Percentiles rank a stretch among this genome's conserved stretches.
Evolutionary conservation across 768 basidiomycete genomes (phyloP).

Genomic region (Gyrodon lividus): DNA sequence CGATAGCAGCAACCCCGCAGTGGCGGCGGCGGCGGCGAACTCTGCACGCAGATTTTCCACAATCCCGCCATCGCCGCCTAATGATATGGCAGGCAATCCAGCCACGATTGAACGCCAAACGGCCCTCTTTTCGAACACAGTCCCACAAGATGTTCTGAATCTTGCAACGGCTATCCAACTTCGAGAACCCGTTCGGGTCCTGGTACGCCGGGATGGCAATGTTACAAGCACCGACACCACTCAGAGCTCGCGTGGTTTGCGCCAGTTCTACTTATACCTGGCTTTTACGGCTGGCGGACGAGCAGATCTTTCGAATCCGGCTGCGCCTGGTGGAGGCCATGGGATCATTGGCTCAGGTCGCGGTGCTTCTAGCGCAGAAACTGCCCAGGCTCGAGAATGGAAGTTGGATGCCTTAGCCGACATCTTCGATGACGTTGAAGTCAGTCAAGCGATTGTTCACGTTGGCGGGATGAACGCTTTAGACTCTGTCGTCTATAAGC

Average conservation of each 20-base stretch:
- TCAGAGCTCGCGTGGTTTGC: constrained; percentile 78
- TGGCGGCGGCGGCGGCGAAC: constrained; percentile 35
- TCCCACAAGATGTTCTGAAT: constrained; percentile 96
- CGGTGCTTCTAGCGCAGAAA: constrained; percentile 76
- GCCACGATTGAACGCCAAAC: constrained; percentile 75
- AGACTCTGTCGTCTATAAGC: constrained; percentile 87
- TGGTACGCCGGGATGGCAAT: constrained; percentile 89
- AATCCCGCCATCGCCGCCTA: constrained; percentile 47
- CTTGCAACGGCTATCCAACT: constrained; percentile 91
- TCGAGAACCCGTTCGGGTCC: constrained; percentile 94
- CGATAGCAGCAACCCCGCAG: constrained; percentile 40
- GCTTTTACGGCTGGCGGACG: constrained; percentile 89
- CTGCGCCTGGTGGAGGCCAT: constrained; percentile 55
- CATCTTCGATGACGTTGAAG: constrained; percentile 84
- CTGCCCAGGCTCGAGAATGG: constrained; percentile 87
- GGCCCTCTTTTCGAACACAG: constrained; percentile 96
- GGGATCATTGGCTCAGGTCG: constrained; percentile 96
- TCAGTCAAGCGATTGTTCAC: constrained; percentile 79
- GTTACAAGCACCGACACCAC: constrained; percentile 66
- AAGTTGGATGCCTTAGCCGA: constrained; percentile 91
- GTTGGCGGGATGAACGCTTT: constrained; percentile 86
- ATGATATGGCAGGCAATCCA: constrained; percentile 35
- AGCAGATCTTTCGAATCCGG: constrained; percentile 46
- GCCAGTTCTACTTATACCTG: constrained; percentile 95
- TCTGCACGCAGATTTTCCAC: constrained; percentile 60